Evolutionary conservation across 257 asterid species (phyloP).

Genomic region (Primulina eburnea): DNA sequence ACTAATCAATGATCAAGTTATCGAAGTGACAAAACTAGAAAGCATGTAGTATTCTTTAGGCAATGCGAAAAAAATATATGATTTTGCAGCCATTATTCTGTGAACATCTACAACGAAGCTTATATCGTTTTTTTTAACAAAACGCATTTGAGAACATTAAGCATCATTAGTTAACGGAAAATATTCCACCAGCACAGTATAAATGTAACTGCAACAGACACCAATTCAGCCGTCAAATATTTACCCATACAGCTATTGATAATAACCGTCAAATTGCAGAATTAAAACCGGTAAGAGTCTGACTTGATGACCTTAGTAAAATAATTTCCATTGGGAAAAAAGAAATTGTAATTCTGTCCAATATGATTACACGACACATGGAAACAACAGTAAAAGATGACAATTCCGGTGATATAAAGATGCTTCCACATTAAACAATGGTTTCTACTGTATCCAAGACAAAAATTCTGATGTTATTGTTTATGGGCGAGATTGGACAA

Average conservation of each 20-base stretch:
- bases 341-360: neutral
- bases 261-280: constrained; percentile 12
- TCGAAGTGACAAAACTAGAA: neutral
- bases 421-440: constrained; percentile 1
- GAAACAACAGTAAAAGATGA: neutral
- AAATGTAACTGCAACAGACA: neutral
- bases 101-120: too few relatives aligned
- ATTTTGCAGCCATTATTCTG: neutral
- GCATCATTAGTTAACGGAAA: neutral
- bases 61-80: neutral
- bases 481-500: neutral
- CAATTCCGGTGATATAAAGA: constrained; percentile 10
- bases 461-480: neutral
- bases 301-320: neutral
- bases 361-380: neutral
- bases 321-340: constrained; percentile 5
- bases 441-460: neutral
- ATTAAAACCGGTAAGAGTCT: neutral
- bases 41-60: neutral
- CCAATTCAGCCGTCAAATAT: constrained; percentile 3
- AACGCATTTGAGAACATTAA: neutral
- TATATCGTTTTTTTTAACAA: neutral
- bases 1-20: neutral
- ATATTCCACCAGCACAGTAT: neutral
- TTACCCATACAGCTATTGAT: constrained; percentile 1